A percentile compares a stretch with the other conserved stretches of the same genome.
phyloP scores from a whole-genome alignment of 1,139 yeast genomes.

The Diutina catenulata region DNA sequence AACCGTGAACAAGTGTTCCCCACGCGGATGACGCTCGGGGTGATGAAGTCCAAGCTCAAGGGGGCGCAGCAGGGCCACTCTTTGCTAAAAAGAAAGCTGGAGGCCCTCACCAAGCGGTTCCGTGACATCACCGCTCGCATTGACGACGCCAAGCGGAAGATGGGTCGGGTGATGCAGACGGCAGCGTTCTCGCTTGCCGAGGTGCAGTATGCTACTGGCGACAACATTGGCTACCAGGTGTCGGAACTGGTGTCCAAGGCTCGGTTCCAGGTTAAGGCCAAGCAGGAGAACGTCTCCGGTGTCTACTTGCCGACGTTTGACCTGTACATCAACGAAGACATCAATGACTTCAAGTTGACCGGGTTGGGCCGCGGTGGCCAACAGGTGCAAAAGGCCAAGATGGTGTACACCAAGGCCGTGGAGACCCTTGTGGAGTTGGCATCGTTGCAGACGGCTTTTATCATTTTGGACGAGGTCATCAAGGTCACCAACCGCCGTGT shows the following conservation, averaged over 20 bases:
- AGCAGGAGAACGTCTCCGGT: constrained; percentile 94
- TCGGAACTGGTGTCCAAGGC: constrained; percentile 90
- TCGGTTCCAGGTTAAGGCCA: constrained; percentile 80
- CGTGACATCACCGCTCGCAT: constrained; percentile 91
- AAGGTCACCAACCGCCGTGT: constrained; percentile 97
- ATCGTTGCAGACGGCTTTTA: constrained; percentile 89
- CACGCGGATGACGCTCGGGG: constrained; percentile 91
- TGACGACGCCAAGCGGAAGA: constrained; percentile 91
- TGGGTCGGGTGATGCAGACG: constrained; percentile 98
- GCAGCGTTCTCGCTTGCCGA: constrained; percentile 97
- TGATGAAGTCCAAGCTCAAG: constrained; percentile 90
- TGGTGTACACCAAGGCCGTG: constrained; percentile 87
- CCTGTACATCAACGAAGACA: constrained; percentile 66
- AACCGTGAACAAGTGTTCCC: constrained; percentile 85
- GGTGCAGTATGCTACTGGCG: constrained; percentile 95
- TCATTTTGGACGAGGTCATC: constrained; percentile 92
- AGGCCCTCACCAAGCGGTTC: constrained; percentile 91
- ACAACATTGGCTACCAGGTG: constrained; percentile 86
- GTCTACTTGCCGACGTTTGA: constrained; percentile 91
- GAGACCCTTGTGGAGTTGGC: constrained; percentile 94
- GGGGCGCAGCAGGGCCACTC: constrained; percentile 98
- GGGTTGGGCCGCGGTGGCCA: constrained; percentile 99
- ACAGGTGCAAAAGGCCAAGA: constrained; percentile 90
- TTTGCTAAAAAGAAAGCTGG: constrained; percentile 86
- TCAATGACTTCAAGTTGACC: constrained; percentile 90